Evolutionary conservation across 2,329 filamentous ascomycete species (phyloP), one percentile per base, ranked within the genome.

Genomic region (Venturia aucupariae): DNA sequence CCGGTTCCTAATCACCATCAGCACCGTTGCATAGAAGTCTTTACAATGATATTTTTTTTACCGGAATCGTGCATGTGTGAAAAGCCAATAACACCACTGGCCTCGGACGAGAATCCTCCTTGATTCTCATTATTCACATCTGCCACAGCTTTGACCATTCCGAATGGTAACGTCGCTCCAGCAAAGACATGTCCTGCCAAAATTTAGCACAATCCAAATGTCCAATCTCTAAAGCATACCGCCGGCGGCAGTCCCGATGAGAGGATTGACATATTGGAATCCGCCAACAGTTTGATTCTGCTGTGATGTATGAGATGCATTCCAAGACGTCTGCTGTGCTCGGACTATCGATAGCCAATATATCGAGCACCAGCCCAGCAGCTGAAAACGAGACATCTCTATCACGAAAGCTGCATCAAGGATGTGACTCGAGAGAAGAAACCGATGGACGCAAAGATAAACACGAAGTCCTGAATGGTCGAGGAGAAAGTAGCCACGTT

Each of bases 101-200:
- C 72, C 51, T 78, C 76, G 4, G 76, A 79, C 5, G 82, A 79
- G 69, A 84, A 86, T 0, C 83, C 83, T 51, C 80, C 83, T 65
- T 84, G 82, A 59, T 85, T 82, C 32, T 59, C 72, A 67, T 77
- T 82, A 64, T 75, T 76, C 13, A 62, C 61, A 65, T 80, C 78
- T 2, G 78, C 77, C 8, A 77, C 78, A 32, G 78, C 77, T 73
- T 80, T 80, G 3, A 76, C 78, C 76, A 81, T 78, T 22, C 73
- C 76, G 63, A 78, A 80, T 8, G 79, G 78, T 65, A 80, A 65
- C n/a, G 76, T 79, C 4, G 78, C 78, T 32, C 78, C 78, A 15
- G 76, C 68, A 65, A 80, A 80, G 35, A 80, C 78, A 74, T 80
- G 78, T 2, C 78, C 71, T 70, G 51, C 69, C 41, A n/a, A 64